phyloP scores from a whole-genome alignment of 2,329 filamentous ascomycete genomes.

The Phialocephala sp. region DNA sequence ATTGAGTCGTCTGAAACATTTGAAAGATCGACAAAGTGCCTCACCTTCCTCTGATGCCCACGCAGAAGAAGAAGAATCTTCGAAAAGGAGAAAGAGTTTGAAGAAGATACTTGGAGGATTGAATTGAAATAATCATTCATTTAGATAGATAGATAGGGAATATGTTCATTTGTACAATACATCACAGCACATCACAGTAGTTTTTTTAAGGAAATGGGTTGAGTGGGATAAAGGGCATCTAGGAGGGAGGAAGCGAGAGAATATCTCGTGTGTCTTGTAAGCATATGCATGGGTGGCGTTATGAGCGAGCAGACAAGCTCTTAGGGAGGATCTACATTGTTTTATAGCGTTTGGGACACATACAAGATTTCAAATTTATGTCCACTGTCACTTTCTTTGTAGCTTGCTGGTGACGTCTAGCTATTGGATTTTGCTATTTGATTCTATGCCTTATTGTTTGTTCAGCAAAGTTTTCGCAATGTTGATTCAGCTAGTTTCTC shows the following conservation, averaged over 20 bases:
- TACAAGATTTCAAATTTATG: constrained; percentile 3
- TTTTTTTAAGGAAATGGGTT: constrained; percentile 1
- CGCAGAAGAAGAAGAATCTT: constrained; percentile 26
- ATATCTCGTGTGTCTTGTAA: constrained; percentile 1
- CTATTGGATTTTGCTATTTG: too few relatives aligned
- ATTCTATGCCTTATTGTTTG: too few relatives aligned
- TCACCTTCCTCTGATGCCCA: background rate
- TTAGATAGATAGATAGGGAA: background rate
- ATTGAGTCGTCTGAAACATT: constrained; percentile 34
- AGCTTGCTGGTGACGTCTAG: background rate
- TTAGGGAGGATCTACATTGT: constrained; percentile 3
- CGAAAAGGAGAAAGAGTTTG: constrained; percentile 42
- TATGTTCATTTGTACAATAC: constrained; percentile 24
- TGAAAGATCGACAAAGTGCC: constrained; percentile 25
- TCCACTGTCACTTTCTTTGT: background rate
- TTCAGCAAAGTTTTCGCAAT: too few relatives aligned
- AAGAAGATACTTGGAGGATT: constrained; percentile 40
- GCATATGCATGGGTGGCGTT: constrained; percentile 24
- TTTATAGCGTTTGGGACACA: constrained; percentile 2
- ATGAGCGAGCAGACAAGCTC: background rate
- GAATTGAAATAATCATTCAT: background rate
- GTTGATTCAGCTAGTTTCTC: too few relatives aligned
- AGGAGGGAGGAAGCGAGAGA: background rate
- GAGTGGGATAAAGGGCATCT: background rate
- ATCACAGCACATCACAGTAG: background rate